These are phyloP conservation scores for Skeletonema potamos DNA, from an alignment of 108 stramenopile species.

Conservation along the genomic window DNA sequence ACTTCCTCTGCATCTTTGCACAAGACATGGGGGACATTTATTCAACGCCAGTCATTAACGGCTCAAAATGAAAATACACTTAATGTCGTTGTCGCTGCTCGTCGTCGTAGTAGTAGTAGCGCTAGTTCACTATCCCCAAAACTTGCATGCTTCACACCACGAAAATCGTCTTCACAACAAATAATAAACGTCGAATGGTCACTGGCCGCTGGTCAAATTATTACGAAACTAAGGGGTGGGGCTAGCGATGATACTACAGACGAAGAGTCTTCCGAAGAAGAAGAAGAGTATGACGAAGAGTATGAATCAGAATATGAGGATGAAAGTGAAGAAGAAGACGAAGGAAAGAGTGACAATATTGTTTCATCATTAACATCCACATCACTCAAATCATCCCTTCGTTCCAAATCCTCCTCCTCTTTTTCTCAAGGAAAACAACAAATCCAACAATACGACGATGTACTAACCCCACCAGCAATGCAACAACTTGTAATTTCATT, in stretches of 20 bases:
- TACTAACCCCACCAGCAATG: conserved; percentile 43
- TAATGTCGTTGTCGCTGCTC: too few relatives aligned
- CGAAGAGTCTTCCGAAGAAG: not conserved
- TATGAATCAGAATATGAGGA: not conserved
- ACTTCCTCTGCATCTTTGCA: not conserved
- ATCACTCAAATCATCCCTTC: conserved; percentile 21
- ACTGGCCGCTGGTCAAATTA: not conserved
- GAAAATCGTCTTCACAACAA: not conserved
- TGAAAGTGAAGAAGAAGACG: conserved; percentile 11
- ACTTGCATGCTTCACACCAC: not conserved
- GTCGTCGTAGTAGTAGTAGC: not conserved
- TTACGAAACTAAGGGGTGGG: not conserved
- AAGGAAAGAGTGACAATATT: not conserved
- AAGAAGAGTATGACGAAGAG: conserved; percentile 15
- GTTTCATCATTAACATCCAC: not conserved
- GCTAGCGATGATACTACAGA: not conserved
- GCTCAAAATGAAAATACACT: not conserved
- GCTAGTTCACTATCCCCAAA: too few relatives aligned
- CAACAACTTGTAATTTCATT: conserved; percentile 41
- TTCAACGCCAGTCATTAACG: not conserved
- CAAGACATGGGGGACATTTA: not conserved
- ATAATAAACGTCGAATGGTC: not conserved
- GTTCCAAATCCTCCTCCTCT: conserved; percentile 11
- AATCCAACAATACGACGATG: conserved; percentile 15
- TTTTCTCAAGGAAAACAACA: not conserved